Evolutionary conservation across 768 basidiomycete genomes (phyloP).

Genomic region (Mrakia hoshinonis): DNA sequence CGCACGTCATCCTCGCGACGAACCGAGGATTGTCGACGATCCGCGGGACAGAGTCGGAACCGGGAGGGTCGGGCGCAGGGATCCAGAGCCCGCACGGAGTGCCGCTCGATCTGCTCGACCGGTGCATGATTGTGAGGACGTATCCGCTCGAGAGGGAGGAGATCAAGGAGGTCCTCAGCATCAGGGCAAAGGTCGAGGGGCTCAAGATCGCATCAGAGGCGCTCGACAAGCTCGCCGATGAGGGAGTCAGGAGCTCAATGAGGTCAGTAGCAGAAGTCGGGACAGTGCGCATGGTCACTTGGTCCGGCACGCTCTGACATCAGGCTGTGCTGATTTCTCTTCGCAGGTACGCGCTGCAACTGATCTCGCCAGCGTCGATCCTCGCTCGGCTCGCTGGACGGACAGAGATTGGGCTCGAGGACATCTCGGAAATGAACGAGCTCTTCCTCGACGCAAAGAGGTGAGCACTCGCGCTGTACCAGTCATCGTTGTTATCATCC

Average conservation of each 20-base stretch:
- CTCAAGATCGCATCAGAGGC: constrained; percentile 66
- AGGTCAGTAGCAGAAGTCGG: constrained; percentile 47
- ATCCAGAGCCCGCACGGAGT: constrained; percentile 87
- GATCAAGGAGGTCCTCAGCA: constrained; percentile 73
- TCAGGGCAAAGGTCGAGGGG: constrained; percentile 79
- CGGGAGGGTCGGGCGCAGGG: constrained; percentile 47
- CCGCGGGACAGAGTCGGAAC: constrained; percentile 63
- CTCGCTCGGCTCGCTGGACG: constrained; percentile 69
- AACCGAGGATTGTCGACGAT: constrained; percentile 89
- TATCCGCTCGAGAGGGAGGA: constrained; percentile 72
- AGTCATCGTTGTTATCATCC: neutral
- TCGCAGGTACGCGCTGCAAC: constrained; percentile 70
- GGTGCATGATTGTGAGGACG: constrained; percentile 93
- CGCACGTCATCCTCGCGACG: constrained; percentile 92
- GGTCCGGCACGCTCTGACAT: no score
- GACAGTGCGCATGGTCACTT: no score
- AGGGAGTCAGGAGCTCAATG: constrained; percentile 73
- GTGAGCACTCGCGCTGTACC: constrained; percentile 8
- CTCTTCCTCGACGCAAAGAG: constrained; percentile 86
- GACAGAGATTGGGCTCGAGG: constrained; percentile 71
- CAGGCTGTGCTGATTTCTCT: constrained; percentile 36
- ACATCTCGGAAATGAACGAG: constrained; percentile 86
- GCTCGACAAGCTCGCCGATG: constrained; percentile 66
- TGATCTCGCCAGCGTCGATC: constrained; percentile 84
- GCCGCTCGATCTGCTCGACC: constrained; percentile 85